Conservation (phyloP, 148 eudicot genomes). For the Rhododendron williamsianum region DNA sequence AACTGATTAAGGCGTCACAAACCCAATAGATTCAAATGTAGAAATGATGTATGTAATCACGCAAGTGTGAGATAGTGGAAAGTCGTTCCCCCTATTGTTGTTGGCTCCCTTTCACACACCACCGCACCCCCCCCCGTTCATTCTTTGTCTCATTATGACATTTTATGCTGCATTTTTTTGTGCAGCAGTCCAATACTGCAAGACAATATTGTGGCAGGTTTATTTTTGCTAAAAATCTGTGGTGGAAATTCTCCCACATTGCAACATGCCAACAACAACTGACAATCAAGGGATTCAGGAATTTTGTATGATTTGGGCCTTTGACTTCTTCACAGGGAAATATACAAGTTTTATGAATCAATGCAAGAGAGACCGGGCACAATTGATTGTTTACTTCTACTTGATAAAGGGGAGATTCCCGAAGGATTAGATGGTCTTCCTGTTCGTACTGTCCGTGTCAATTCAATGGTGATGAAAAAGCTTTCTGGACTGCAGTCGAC, state of each 20-base stretch:
- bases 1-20: background rate
- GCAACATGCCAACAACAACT: too few species aligned
- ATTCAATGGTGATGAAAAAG: conserved; percentile 67
- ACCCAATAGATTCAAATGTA: background rate
- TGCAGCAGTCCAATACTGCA: background rate
- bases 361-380: conserved; percentile 19
- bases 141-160: background rate
- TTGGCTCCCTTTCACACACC: background rate
- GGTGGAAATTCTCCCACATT: background rate
- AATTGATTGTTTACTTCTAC: conserved; percentile 65
- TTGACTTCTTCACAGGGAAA: conserved; percentile 50
- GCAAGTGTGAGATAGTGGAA: background rate
- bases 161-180: background rate
- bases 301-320: background rate
- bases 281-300: background rate
- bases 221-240: background rate
- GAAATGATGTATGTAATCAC: background rate
- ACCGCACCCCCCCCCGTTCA: background rate
- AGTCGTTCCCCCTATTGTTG: background rate
- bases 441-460: conserved; percentile 47
- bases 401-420: conserved; percentile 50
- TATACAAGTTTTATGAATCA: conserved; percentile 43
- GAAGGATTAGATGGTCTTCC: conserved; percentile 39
- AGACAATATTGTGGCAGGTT: background rate
- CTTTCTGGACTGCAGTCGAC: conserved; percentile 79